Conservation (phyloP, 208 protist genomes). For the Crithidia brevicula region DNA sequence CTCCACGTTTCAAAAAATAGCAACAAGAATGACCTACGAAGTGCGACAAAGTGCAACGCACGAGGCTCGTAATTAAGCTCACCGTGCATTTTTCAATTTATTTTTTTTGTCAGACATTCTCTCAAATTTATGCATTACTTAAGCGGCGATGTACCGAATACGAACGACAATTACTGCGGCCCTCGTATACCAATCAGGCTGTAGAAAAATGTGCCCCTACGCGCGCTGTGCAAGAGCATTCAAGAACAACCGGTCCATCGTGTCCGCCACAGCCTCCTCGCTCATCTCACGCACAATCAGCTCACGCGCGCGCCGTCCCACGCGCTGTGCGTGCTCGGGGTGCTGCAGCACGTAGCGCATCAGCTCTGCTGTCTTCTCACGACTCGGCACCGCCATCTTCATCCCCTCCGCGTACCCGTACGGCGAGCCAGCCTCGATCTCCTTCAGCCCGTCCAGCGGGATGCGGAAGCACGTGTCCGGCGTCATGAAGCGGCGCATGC, state of each 20-base stretch:
- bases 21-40: no score
- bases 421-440: slow-evolving; percentile 19
- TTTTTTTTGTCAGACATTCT: no score
- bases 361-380: slow-evolving; percentile 26
- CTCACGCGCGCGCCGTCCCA: slow-evolving; percentile 32
- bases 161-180: no score
- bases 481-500: slow-evolving; percentile 36
- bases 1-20: no score
- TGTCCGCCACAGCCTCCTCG: slow-evolving; percentile 52
- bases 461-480: slow-evolving; percentile 50
- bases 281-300: slow-evolving; percentile 30
- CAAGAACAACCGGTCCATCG: slow-evolving; percentile 24
- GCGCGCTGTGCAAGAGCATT: no score
- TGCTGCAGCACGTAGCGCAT: slow-evolving; percentile 45
- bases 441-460: slow-evolving; percentile 49
- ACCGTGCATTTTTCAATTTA: no score
- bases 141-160: no score
- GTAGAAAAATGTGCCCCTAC: neutral
- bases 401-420: slow-evolving; percentile 33
- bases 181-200: neutral
- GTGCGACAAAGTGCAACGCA: no score
- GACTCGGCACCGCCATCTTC: slow-evolving; percentile 46
- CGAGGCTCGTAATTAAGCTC: no score
- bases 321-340: slow-evolving; percentile 32
- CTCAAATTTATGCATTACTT: no score